Conservation (phyloP, 192 early-diverging fungal species). For the Mortierella hygrophila region DNA sequence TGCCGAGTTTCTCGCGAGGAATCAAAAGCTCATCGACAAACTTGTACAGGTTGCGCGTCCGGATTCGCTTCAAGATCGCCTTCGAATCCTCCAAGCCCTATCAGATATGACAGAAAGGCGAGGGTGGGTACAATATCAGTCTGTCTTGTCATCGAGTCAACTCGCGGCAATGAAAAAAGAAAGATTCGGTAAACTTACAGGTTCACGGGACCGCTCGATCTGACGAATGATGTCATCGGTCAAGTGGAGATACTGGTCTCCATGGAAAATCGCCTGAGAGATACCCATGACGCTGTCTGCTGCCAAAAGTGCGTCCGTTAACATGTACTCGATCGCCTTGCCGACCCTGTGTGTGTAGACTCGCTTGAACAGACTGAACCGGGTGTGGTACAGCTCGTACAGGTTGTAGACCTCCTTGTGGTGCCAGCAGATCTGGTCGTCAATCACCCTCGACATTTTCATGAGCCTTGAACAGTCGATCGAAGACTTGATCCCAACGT, state of each 20-base stretch:
- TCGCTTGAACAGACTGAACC: slow-evolving; percentile 82
- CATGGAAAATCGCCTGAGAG: slow-evolving; percentile 71
- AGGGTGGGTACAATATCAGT: not conserved
- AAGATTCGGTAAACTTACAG: slow-evolving; percentile 38
- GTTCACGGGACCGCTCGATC: slow-evolving; percentile 73
- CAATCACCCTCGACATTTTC: slow-evolving; percentile 85
- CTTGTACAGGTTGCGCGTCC: slow-evolving; percentile 87
- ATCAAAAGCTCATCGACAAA: slow-evolving; percentile 85
- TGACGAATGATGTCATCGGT: slow-evolving; percentile 86
- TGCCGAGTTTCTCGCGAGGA: slow-evolving; percentile 61
- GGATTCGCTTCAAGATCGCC: slow-evolving; percentile 78
- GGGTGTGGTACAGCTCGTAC: slow-evolving; percentile 87
- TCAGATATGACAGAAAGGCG: not conserved
- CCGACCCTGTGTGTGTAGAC: slow-evolving; percentile 91
- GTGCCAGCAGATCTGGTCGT: slow-evolving; percentile 91
- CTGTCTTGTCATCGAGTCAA: not conserved
- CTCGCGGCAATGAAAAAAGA: not conserved
- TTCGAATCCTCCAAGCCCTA: slow-evolving; percentile 74
- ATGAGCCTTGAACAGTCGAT: slow-evolving; percentile 75
- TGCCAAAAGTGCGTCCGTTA: slow-evolving; percentile 86
- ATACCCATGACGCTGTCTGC: slow-evolving; percentile 82
- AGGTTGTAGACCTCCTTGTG: slow-evolving; percentile 92
- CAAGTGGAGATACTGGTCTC: slow-evolving; percentile 77
- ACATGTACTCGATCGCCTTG: slow-evolving; percentile 90
- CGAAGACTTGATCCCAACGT: slow-evolving; percentile 72